Percentiles rank a stretch among this genome's conserved stretches.
Conservation (phyloP, 257 asterid genomes). For the Petunia axillaris region DNA sequence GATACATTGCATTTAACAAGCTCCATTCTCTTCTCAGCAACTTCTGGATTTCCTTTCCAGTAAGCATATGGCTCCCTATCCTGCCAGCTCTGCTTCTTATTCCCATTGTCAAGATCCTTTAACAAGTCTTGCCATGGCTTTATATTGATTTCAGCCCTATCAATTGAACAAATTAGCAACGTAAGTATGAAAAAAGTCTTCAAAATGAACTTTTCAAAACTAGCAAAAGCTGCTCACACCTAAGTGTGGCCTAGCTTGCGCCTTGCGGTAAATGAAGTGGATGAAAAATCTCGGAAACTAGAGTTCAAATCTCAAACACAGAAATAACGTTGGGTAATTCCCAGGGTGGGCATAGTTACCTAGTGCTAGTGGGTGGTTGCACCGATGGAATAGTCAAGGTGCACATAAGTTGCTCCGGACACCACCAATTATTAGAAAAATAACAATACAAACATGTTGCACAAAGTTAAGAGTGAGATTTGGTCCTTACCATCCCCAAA, state of each 20-base stretch:
- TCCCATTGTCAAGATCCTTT: constrained; percentile 34
- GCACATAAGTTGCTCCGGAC: no score
- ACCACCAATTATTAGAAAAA: no score
- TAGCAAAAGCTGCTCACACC: not conserved
- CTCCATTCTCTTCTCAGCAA: constrained; percentile 35
- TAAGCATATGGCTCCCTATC: constrained; percentile 41
- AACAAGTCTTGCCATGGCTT: constrained; percentile 39
- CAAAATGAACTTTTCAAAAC: not conserved
- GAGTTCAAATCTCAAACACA: no score
- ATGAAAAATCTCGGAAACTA: no score
- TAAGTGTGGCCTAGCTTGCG: no score
- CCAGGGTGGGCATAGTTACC: no score
- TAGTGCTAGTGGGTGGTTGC: no score
- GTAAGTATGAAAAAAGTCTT: constrained; percentile 4
- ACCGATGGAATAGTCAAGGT: no score
- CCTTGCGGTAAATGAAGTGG: no score
- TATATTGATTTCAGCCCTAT: constrained; percentile 51
- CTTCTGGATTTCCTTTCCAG: constrained; percentile 45
- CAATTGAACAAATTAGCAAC: not conserved
- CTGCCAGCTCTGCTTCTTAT: constrained; percentile 31
- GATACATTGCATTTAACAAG: constrained; percentile 39
- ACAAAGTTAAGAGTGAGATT: no score
- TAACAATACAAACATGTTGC: no score
- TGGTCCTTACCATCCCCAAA: constrained; percentile 81
- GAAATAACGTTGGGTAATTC: no score